Evolutionary conservation across 2,329 filamentous ascomycete genomes (phyloP).

Genomic region (Neopestalotiopsis clavispora): DNA sequence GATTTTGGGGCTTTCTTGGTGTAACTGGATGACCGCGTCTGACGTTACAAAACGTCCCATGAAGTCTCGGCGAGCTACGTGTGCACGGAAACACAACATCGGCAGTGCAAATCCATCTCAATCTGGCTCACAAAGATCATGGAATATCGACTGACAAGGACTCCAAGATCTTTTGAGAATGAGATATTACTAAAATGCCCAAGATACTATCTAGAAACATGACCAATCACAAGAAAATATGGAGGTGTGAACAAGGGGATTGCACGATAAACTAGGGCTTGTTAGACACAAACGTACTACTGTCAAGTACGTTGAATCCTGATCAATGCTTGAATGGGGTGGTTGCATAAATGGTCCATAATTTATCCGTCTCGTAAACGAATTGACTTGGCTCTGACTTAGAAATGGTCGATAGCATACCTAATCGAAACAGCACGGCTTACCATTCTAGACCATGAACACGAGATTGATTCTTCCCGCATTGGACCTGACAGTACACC

Average conservation of each 20-base stretch:
- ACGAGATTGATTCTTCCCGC: not conserved
- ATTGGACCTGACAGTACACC: not conserved
- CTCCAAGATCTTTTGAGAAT: not conserved
- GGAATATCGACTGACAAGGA: not conserved
- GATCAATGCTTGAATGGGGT: not conserved
- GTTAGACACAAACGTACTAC: not conserved
- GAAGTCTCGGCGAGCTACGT: not conserved
- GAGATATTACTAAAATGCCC: too few species aligned
- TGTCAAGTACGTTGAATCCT: not conserved
- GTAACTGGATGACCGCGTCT: too few species aligned
- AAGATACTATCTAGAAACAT: too few species aligned
- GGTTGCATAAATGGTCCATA: not conserved
- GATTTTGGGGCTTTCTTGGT: too few species aligned
- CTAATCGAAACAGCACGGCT: not conserved
- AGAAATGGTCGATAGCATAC: not conserved
- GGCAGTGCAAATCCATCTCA: not conserved
- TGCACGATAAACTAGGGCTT: not conserved
- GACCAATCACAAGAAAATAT: too few species aligned
- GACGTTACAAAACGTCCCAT: too few species aligned
- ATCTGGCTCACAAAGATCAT: not conserved
- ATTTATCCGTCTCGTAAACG: not conserved
- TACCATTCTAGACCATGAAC: not conserved
- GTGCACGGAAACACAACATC: not conserved
- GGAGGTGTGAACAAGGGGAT: too few species aligned
- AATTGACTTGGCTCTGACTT: not conserved